These are phyloP conservation scores for Ilex paraguariensis DNA, from an alignment of 305 asterid species.

Conservation along the genomic window DNA sequence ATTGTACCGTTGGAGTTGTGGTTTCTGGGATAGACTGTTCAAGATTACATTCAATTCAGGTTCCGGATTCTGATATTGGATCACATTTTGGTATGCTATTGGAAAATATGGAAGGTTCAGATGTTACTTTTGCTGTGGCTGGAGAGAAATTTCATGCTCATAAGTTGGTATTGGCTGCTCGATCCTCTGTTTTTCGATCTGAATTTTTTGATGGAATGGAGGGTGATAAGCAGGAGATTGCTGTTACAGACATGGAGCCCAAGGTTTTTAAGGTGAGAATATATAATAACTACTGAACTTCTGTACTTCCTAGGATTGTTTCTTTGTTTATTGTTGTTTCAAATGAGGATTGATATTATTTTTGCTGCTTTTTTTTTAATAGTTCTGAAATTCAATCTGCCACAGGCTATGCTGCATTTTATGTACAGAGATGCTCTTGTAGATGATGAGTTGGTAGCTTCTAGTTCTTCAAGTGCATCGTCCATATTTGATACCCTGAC, in stretches of 20 bases:
- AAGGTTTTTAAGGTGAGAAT: conserved; percentile 67
- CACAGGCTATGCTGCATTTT: conserved; percentile 90
- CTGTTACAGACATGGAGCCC: conserved; percentile 71
- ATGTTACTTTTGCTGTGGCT: conserved; percentile 64
- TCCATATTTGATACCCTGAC: conserved; percentile 55
- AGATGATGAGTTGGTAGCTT: conserved; percentile 68
- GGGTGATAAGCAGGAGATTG: conserved; percentile 55
- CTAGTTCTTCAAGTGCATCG: conserved; percentile 52
- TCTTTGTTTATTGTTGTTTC: too few relatives aligned
- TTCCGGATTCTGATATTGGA: conserved; percentile 88
- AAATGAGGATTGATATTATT: not conserved
- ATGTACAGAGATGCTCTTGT: conserved; percentile 75
- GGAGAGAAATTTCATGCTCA: conserved; percentile 83
- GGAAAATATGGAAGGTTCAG: conserved; percentile 80
- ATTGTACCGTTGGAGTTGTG: conserved; percentile 95
- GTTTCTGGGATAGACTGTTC: conserved; percentile 80
- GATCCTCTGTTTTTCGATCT: conserved; percentile 59
- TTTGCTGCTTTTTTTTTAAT: conserved; percentile 1
- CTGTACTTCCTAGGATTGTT: too few relatives aligned
- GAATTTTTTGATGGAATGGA: conserved; percentile 51
- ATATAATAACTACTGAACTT: too few relatives aligned
- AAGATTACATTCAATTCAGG: conserved; percentile 62
- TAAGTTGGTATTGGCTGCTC: conserved; percentile 87
- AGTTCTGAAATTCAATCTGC: conserved; percentile 10
- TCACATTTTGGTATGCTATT: conserved; percentile 74